Conservation (phyloP, 805 yeast genomes). For the Candida incommunis region DNA sequence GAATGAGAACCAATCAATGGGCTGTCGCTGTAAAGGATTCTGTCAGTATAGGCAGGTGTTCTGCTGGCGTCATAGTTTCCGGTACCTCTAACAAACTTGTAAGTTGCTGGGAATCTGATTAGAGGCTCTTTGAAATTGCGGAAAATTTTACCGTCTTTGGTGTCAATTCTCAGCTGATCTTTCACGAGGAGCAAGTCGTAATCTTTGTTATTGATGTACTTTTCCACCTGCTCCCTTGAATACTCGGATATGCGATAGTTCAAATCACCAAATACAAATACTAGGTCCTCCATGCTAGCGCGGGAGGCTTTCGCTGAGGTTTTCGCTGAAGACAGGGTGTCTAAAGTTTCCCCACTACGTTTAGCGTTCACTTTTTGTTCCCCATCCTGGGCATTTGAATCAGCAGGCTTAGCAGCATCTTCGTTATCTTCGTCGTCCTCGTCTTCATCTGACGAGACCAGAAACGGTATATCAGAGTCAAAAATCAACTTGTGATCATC, state of each 20-base stretch:
- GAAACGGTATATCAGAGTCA: conserved; percentile 18
- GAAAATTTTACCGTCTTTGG: conserved; percentile 21
- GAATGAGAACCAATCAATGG: conserved; percentile 8
- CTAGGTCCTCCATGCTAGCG: not conserved
- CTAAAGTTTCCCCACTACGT: too few relatives aligned
- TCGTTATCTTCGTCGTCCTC: conserved; percentile 8
- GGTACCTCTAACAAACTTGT: conserved; percentile 23
- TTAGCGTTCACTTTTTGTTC: too few relatives aligned
- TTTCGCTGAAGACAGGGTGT: not conserved
- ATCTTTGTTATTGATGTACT: conserved; percentile 17
- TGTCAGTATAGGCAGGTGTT: conserved; percentile 40
- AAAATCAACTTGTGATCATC: conserved; percentile 16
- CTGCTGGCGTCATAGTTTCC: conserved; percentile 18
- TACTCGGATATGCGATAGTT: conserved; percentile 30
- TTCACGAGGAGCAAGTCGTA: conserved; percentile 21
- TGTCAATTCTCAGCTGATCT: conserved; percentile 29
- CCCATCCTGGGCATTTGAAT: too few relatives aligned
- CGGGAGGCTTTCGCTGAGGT: conserved; percentile 9
- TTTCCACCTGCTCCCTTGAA: conserved; percentile 15
- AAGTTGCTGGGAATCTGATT: conserved; percentile 36
- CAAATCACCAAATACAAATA: conserved; percentile 35
- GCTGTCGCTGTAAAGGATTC: conserved; percentile 28
- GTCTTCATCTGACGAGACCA: conserved; percentile 8
- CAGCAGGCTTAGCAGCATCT: not conserved
- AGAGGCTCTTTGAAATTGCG: conserved; percentile 30